These are phyloP conservation scores for Thozetella sp. DNA, from an alignment of 495 filamentous ascomycete species.

Conservation along the genomic window DNA sequence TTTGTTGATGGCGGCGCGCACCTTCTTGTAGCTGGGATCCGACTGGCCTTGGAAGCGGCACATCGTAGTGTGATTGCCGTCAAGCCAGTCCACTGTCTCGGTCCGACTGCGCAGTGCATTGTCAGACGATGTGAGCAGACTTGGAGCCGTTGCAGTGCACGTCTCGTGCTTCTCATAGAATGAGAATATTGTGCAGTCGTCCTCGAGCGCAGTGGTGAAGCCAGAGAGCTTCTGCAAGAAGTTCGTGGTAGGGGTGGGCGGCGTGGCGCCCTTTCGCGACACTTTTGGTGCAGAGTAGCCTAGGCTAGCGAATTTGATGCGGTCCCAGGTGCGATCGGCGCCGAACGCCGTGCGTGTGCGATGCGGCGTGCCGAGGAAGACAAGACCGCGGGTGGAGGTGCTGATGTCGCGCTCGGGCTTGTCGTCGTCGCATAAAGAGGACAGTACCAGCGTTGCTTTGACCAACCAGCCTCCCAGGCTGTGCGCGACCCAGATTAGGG, in stretches of 20 bases:
- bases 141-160: too few species aligned
- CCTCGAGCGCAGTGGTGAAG: conserved; percentile 7
- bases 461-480: conserved; percentile 10
- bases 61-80: conserved; percentile 8
- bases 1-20: conserved; percentile 1
- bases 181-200: conserved; percentile 7
- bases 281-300: too few species aligned
- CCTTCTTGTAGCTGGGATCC: conserved; percentile 4
- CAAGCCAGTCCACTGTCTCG: conserved; percentile 10
- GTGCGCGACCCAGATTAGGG: conserved; percentile 9
- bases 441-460: too few species aligned
- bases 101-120: conserved; percentile 8
- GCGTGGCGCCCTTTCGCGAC: too few species aligned
- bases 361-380: conserved; percentile 11
- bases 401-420: conserved; percentile 7
- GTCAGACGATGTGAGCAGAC: conserved; percentile 9
- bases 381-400: conserved; percentile 6
- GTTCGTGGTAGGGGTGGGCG: not conserved
- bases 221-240: conserved; percentile 8
- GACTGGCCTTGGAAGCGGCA: conserved; percentile 5
- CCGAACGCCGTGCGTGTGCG: conserved; percentile 6
- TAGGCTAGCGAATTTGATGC: conserved; percentile 5
- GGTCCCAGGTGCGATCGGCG: conserved; percentile 2
- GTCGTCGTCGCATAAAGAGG: too few species aligned
- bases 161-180: conserved; percentile 10